A percentile compares a stretch with the other conserved stretches of the same genome.
Conservation (phyloP, 2,329 filamentous ascomycete genomes). For the Fusarium palustre region DNA sequence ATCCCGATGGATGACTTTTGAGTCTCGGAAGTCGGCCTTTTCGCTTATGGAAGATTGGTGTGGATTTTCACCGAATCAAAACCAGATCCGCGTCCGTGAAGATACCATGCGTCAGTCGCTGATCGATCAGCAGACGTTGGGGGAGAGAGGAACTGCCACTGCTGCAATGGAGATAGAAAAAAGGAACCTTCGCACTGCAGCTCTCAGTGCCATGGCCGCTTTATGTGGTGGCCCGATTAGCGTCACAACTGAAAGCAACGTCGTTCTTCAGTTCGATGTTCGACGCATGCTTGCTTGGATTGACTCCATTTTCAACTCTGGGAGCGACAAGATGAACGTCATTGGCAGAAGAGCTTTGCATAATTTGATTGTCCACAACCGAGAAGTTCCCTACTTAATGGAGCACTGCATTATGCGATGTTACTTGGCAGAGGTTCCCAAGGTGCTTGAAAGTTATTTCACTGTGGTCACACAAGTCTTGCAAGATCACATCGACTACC, state of each 20-base stretch:
- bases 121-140: conserved; percentile 80
- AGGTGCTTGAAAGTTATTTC: conserved; percentile 95
- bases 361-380: conserved; percentile 91
- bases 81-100: conserved; percentile 82
- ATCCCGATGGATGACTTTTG: conserved; percentile 96
- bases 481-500: conserved; percentile 83
- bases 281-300: conserved; percentile 95
- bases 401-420: conserved; percentile 93
- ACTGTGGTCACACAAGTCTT: conserved; percentile 90
- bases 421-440: conserved; percentile 82
- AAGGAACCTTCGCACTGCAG: conserved; percentile 87
- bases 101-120: conserved; percentile 88
- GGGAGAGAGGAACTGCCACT: conserved; percentile 81
- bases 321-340: conserved; percentile 90
- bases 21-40: conserved; percentile 94
- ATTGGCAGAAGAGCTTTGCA: conserved; percentile 90
- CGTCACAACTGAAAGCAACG: conserved; percentile 87
- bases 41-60: conserved; percentile 99
- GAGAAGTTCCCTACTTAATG: conserved; percentile 84
- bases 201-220: conserved; percentile 93
- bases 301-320: conserved; percentile 91
- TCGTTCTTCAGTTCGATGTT: conserved; percentile 90
- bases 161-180: conserved; percentile 98
- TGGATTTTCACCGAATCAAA: conserved; percentile 92
- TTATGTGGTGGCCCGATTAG: conserved; percentile 88